phyloP scores from a whole-genome alignment of 2,329 filamentous ascomycete species.

The Paecilomyces niveus region DNA sequence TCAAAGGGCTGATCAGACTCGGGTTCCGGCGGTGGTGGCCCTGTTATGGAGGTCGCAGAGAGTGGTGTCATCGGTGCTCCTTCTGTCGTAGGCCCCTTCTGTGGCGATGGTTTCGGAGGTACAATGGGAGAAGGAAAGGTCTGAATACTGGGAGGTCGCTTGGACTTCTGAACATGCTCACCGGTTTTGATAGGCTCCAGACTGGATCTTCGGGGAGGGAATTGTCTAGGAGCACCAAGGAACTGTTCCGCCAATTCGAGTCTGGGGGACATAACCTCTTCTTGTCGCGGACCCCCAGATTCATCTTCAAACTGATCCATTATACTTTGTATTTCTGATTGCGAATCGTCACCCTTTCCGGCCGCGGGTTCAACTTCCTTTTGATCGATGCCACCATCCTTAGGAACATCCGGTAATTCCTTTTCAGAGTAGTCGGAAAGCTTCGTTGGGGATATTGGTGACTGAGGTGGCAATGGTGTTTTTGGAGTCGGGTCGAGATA shows the following conservation, averaged over 20 bases:
- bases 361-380: conserved; percentile 51
- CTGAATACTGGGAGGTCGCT: conserved; percentile 11
- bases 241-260: conserved; percentile 76
- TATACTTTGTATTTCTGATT: conserved; percentile 88
- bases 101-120: conserved; percentile 18
- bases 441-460: conserved; percentile 27
- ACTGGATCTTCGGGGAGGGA: conserved; percentile 80
- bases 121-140: conserved; percentile 14
- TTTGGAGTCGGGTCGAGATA: conserved; percentile 46
- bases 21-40: conserved; percentile 64
- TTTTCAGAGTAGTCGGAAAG: conserved; percentile 30
- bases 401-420: conserved; percentile 30
- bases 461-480: conserved; percentile 35
- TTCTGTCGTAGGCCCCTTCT: conserved; percentile 15
- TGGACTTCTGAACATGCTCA: conserved; percentile 22
- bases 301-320: conserved; percentile 91
- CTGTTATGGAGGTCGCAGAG: conserved; percentile 27
- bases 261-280: conserved; percentile 88
- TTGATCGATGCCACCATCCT: conserved; percentile 25
- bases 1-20: conserved; percentile 88
- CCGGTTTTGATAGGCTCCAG: conserved; percentile 60
- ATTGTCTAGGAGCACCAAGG: conserved; percentile 57
- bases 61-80: conserved; percentile 17
- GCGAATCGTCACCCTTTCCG: conserved; percentile 61
- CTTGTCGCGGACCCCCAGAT: conserved; percentile 61